Percentiles rank a stretch among this genome's conserved stretches.
phyloP scores from a whole-genome alignment of 805 yeast genomes.

The Kuraishia floccosa region DNA sequence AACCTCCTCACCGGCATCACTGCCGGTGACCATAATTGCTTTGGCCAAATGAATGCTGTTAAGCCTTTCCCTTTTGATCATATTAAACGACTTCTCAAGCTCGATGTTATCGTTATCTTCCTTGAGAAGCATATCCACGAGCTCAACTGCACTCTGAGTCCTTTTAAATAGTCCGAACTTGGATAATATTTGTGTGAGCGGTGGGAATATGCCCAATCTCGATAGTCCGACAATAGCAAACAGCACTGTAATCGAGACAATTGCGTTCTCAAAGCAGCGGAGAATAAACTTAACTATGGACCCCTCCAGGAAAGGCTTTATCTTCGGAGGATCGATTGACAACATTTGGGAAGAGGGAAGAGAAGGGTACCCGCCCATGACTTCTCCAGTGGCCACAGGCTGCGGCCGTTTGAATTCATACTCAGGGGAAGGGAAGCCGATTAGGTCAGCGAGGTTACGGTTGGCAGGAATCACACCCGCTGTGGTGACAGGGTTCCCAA shows the following conservation, averaged over 20 bases:
- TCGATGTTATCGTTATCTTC: conserved; percentile 15
- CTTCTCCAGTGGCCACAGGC: background rate
- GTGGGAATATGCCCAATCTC: conserved; percentile 22
- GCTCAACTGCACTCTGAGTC: conserved; percentile 20
- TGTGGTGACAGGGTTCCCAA: background rate
- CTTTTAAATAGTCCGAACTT: conserved; percentile 19
- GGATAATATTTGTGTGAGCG: conserved; percentile 17
- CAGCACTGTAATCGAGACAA: conserved; percentile 27
- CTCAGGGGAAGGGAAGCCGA: too few relatives aligned
- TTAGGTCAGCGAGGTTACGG: too few relatives aligned
- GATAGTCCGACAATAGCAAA: conserved; percentile 24
- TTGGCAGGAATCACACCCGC: too few relatives aligned
- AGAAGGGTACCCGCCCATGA: background rate
- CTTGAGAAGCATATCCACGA: conserved; percentile 17
- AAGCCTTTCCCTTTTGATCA: conserved; percentile 13
- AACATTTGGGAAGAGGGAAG: conserved; percentile 2
- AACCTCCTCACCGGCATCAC: conserved; percentile 2
- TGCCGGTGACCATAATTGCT: conserved; percentile 3
- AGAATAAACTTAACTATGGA: conserved; percentile 7
- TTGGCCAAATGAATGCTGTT: conserved; percentile 3
- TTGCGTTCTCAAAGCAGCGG: conserved; percentile 36
- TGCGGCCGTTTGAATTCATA: background rate
- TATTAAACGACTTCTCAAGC: conserved; percentile 12
- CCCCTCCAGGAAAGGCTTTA: too few relatives aligned
- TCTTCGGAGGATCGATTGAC: conserved; percentile 9